A percentile compares a stretch with the other conserved stretches of the same genome.
Conservation (phyloP, 495 filamentous ascomycete species). For the Neurospora terricola region DNA sequence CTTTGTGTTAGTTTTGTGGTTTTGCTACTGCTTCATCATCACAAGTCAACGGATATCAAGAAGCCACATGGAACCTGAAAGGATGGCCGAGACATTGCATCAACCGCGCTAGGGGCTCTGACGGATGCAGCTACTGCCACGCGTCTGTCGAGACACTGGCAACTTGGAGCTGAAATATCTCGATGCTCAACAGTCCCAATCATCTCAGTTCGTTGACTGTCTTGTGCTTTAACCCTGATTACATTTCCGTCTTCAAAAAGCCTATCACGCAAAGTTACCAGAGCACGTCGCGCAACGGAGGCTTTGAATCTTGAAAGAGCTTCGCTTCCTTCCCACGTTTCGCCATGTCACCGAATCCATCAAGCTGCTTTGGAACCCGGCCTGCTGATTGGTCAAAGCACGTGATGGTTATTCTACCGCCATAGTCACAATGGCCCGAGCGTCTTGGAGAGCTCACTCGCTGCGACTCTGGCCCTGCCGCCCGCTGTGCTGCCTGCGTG, state of each 20-base stretch:
- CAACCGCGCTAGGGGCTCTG: not conserved
- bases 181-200: not conserved
- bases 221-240: not conserved
- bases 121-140: not conserved
- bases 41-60: not conserved
- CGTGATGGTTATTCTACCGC: not conserved
- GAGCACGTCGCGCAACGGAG: not conserved
- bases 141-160: not conserved
- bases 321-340: not conserved
- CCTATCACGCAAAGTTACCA: not conserved
- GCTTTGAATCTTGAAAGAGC: not conserved
- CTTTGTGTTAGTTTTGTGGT: not conserved
- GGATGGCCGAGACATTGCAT: not conserved
- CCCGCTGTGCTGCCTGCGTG: not conserved
- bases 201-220: not conserved
- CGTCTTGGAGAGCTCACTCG: not conserved
- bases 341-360: not conserved
- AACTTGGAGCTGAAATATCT: not conserved
- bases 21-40: not conserved
- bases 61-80: not conserved
- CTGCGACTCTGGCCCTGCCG: not conserved
- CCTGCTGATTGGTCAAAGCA: not conserved
- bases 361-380: not conserved
- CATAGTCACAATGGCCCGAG: not conserved
- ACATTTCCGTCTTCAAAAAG: not conserved